Conservation (phyloP, 2,329 filamentous ascomycete genomes). For the Thelonectria blattea region DNA sequence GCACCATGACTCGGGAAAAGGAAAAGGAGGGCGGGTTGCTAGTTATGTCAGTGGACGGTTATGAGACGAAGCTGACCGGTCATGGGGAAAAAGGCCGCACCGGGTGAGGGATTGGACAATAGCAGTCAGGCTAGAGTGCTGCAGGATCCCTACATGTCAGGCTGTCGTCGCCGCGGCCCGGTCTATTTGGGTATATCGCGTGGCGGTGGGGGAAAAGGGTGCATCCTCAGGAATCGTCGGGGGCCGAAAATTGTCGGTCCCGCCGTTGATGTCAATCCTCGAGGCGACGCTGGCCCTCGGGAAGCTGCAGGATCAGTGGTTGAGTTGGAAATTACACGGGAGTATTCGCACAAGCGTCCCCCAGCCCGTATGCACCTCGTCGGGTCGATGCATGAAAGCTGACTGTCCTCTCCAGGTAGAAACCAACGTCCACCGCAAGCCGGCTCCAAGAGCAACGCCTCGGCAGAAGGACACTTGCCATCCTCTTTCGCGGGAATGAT, state of each 20-base stretch:
- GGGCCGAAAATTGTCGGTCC: constrained; percentile 22
- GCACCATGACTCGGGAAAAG: neutral
- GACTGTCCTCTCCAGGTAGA: neutral
- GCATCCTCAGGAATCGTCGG: neutral
- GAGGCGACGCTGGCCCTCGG: constrained; percentile 18
- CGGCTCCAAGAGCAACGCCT: neutral
- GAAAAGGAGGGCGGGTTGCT: neutral
- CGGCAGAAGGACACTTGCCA: neutral
- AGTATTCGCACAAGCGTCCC: neutral
- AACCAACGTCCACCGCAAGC: neutral
- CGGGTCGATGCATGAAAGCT: neutral
- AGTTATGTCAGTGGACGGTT: neutral
- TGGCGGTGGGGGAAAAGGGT: neutral
- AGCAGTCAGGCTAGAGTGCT: neutral
- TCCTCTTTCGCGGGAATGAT: constrained; percentile 4
- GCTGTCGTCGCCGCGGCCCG: neutral
- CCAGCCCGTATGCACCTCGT: neutral
- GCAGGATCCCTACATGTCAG: neutral
- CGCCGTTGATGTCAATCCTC: constrained; percentile 2
- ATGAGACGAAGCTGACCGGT: neutral
- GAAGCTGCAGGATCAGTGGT: constrained; percentile 17
- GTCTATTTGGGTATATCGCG: constrained; percentile 3
- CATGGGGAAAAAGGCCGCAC: neutral
- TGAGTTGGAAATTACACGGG: neutral
- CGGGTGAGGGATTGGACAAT: neutral